phyloP scores from a whole-genome alignment of 192 early-diverging fungal species.

The Linnemannia zychae region DNA sequence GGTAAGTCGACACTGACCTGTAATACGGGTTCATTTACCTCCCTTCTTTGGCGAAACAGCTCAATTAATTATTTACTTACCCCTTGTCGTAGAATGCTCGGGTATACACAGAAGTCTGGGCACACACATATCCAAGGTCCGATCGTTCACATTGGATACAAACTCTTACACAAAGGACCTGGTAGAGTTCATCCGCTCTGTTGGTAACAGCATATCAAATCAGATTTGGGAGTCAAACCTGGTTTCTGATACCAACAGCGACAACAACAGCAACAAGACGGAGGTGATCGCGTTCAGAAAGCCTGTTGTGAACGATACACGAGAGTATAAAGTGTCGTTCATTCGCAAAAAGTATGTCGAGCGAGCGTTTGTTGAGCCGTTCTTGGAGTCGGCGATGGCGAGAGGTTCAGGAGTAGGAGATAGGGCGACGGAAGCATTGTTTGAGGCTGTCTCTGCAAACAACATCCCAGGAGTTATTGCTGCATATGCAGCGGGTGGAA shows the following conservation, averaged over 20 bases:
- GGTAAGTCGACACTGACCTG: slow-evolving; percentile 53
- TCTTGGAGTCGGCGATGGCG: neutral
- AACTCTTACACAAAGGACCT: slow-evolving; percentile 76
- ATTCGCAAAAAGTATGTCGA: slow-evolving; percentile 72
- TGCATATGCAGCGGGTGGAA: slow-evolving; percentile 56
- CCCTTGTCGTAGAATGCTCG: slow-evolving; percentile 68
- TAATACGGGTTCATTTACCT: neutral
- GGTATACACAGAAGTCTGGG: slow-evolving; percentile 79
- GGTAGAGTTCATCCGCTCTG: slow-evolving; percentile 65
- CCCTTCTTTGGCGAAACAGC: neutral
- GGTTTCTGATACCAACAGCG: neutral
- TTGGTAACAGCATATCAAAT: slow-evolving; percentile 76
- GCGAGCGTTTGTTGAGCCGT: slow-evolving; percentile 56
- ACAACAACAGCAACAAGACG: neutral
- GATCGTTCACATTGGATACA: slow-evolving; percentile 76
- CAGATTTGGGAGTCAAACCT: slow-evolving; percentile 73
- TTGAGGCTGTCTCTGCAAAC: slow-evolving; percentile 56
- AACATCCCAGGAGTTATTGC: slow-evolving; percentile 57
- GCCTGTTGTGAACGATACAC: slow-evolving; percentile 60
- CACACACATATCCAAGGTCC: slow-evolving; percentile 80
- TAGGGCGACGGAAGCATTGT: slow-evolving; percentile 51
- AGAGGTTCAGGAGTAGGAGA: slow-evolving; percentile 1
- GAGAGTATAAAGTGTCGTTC: slow-evolving; percentile 69
- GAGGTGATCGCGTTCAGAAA: slow-evolving; percentile 37
- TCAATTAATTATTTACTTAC: neutral